Evolutionary conservation across 2,329 filamentous ascomycete genomes (phyloP).

Genomic region (Neonectria punicea): DNA sequence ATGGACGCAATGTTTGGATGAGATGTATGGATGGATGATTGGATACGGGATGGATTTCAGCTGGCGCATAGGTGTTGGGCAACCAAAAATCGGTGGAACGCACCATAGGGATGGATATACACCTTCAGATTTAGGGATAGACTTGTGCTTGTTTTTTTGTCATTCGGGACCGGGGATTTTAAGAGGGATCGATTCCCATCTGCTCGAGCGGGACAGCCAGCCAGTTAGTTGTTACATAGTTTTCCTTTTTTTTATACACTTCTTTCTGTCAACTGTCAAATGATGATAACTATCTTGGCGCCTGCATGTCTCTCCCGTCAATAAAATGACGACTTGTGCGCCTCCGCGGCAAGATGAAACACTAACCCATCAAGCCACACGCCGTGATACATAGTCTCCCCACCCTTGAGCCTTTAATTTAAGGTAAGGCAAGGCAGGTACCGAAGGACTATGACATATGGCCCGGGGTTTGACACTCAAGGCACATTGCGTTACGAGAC

Average conservation of each 20-base stretch:
- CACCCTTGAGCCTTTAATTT: background rate
- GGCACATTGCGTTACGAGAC: too few species aligned
- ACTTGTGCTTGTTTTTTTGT: slow-evolving; percentile 15
- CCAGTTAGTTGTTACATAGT: slow-evolving; percentile 14
- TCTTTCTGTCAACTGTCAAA: background rate
- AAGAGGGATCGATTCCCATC: slow-evolving; percentile 38
- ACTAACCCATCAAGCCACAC: slow-evolving; percentile 15
- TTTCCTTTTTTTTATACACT: slow-evolving; percentile 10
- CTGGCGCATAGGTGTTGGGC: slow-evolving; percentile 22
- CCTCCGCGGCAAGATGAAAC: slow-evolving; percentile 19
- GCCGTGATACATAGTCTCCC: background rate
- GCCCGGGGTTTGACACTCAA: too few species aligned
- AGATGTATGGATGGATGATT: slow-evolving; percentile 29
- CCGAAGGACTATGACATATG: too few species aligned
- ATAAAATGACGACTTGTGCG: background rate
- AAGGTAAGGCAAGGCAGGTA: background rate
- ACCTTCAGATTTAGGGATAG: slow-evolving; percentile 18
- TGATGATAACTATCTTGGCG: background rate
- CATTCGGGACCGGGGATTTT: slow-evolving; percentile 38
- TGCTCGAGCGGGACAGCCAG: slow-evolving; percentile 37
- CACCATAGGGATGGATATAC: slow-evolving; percentile 20
- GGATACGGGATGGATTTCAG: slow-evolving; percentile 14
- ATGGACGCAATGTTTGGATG: slow-evolving; percentile 34
- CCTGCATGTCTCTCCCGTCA: slow-evolving; percentile 3
- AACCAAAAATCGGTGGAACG: slow-evolving; percentile 16